phyloP scores from a whole-genome alignment of 2,329 filamentous ascomycete species.

The Monosporascus ibericus region DNA sequence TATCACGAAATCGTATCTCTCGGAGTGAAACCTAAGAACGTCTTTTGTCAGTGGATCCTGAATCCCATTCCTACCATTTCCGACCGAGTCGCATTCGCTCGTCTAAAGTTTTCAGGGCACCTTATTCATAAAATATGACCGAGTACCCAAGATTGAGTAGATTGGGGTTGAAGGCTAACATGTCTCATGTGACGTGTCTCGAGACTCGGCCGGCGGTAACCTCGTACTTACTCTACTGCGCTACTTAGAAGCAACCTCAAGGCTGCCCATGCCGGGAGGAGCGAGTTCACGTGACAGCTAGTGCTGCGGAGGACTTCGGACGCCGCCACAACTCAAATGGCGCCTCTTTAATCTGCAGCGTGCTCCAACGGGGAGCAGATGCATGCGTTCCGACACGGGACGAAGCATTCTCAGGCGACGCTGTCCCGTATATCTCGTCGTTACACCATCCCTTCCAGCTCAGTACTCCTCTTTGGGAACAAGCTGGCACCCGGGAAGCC shows the following conservation, averaged over 20 bases:
- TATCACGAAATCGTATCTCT: conserved; percentile 8
- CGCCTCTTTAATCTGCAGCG: too few species aligned
- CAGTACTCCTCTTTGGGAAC: conserved; percentile 5
- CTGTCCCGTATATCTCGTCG: conserved; percentile 5
- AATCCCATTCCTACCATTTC: too few species aligned
- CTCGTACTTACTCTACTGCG: conserved; percentile 6
- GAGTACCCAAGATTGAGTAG: too few species aligned
- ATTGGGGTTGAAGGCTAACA: too few species aligned
- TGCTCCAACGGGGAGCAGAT: conserved; percentile 10
- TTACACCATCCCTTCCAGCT: conserved; percentile 8
- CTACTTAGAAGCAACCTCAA: conserved; percentile 4
- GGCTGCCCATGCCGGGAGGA: conserved; percentile 5
- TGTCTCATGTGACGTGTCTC: conserved; percentile 2
- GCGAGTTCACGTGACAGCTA: conserved; percentile 9
- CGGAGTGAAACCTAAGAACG: not conserved
- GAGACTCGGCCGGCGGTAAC: conserved; percentile 9
- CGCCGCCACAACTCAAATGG: too few species aligned
- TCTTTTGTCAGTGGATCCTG: not conserved
- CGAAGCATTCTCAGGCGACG: not conserved
- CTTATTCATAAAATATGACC: too few species aligned
- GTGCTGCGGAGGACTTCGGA: conserved; percentile 6
- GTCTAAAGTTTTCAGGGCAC: too few species aligned
- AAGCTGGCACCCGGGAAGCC: conserved; percentile 2
- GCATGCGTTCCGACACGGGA: conserved; percentile 3
- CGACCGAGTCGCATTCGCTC: too few species aligned